Percentiles rank a stretch among this genome's conserved stretches.
These are phyloP conservation scores for Termitomyces sp. DNA, from an alignment of 768 basidiomycete species.

Conservation along the genomic window DNA sequence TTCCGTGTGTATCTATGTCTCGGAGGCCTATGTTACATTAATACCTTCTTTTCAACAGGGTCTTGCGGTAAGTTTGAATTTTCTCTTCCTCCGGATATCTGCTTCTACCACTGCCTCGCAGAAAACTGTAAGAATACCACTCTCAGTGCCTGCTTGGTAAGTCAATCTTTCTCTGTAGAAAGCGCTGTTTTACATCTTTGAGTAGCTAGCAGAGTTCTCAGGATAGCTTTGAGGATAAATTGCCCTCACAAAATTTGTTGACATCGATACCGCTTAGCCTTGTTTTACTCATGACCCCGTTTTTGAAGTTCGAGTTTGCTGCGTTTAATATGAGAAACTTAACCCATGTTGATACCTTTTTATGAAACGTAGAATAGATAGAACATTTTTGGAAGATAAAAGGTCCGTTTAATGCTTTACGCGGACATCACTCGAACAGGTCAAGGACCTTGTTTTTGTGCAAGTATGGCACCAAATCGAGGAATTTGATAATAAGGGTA, in stretches of 20 bases:
- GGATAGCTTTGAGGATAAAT: not conserved
- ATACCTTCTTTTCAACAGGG: slow-evolving; percentile 22
- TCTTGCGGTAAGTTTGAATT: slow-evolving; percentile 28
- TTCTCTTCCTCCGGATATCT: not conserved
- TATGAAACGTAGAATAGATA: not conserved
- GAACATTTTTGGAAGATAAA: not conserved
- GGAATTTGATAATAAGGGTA: slow-evolving; percentile 7
- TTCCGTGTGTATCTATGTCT: slow-evolving; percentile 47
- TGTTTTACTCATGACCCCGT: not conserved
- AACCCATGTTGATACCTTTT: not conserved
- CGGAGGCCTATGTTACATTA: slow-evolving; percentile 1
- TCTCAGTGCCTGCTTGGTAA: slow-evolving; percentile 80
- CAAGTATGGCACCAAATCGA: not conserved
- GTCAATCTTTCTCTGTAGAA: not conserved
- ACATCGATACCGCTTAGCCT: not conserved
- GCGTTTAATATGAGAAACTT: too few species aligned
- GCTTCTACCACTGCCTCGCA: slow-evolving; percentile 16
- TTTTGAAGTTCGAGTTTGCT: not conserved
- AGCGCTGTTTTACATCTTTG: not conserved
- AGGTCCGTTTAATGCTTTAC: not conserved
- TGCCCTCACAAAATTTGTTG: not conserved
- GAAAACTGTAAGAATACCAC: slow-evolving; percentile 78
- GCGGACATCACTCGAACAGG: not conserved
- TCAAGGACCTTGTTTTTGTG: too few species aligned
- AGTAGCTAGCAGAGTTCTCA: not conserved